Percentiles rank a stretch among this genome's conserved stretches.
Evolutionary conservation across 176 grass and related monocot genomes (phyloP).

Genomic region (Oryza meyeriana): DNA sequence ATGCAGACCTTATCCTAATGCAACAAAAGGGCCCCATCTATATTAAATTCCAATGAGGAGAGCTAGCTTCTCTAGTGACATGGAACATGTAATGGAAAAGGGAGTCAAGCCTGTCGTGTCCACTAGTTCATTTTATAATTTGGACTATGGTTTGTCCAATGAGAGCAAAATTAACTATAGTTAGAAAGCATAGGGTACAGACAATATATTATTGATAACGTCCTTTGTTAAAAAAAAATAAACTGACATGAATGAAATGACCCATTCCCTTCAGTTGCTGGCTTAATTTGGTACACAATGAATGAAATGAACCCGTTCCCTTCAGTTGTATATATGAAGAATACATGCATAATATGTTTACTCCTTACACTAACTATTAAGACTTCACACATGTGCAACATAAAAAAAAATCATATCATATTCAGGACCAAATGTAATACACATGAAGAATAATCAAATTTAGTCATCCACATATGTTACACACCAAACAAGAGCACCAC

Average conservation of each 20-base stretch:
- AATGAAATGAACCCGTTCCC: background rate
- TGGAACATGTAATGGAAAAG: background rate
- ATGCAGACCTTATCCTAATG: background rate
- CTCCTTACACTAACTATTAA: background rate
- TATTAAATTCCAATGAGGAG: background rate
- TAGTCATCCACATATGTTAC: background rate
- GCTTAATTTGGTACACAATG: background rate
- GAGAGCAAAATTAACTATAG: background rate
- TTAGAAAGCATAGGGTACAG: background rate
- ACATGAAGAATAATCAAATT: background rate
- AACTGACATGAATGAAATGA: background rate
- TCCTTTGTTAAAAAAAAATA: background rate
- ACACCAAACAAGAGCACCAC: background rate
- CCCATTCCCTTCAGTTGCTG: no score
- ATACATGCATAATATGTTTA: background rate
- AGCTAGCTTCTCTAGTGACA: background rate
- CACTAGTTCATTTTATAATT: background rate
- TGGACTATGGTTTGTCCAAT: background rate
- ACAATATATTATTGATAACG: background rate
- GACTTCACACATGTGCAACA: background rate
- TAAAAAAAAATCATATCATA: background rate
- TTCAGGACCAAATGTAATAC: background rate
- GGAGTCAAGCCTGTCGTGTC: background rate
- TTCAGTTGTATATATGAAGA: background rate
- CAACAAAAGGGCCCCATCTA: background rate